Base-by-base conservation (phyloP, 140 eudicot species). In the Bidens hawaiensis region DNA sequence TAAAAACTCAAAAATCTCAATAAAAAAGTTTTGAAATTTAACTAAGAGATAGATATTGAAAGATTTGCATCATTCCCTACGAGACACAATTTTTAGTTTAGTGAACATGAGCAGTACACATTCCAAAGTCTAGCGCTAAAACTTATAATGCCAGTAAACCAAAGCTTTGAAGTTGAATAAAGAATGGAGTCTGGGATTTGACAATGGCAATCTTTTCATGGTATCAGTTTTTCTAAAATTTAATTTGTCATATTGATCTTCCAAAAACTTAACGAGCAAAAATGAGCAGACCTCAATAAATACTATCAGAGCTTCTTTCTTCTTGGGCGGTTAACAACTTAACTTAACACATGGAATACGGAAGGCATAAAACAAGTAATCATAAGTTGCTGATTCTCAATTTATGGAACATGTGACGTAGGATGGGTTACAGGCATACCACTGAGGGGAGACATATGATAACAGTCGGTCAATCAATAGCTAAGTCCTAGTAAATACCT, bases 161-260 rank as follows among this genome's bases (percentile, higher is more conserved):
- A 30, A 30, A 30, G 6, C 6, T 30, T 30, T 30, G 34, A 7
- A 30, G 4, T 7, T 30, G 24, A 17, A 18, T 47, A 17, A 47
- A 8, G 24, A 13, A 18, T 14, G 19, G 21, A 42, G 18, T 18
- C 48, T 1, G 18, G 18, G 48, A 42, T 14, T 3, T 18, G 21
- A 17, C 25, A 62, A 33, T 18, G 33, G 17, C 25, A 62, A 50
- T 43, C 41, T 11, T 25, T 25, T 15, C 25, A 34, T 19, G 12
- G 30, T 30, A 30, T 28, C 43, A 41, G 53, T 7, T 3, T 30
- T 40, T 46, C 14, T 47, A n/a, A n/a, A n/a, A 48, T 28, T 45
- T 27, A 6, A 17, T 28, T 42, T 28, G 17, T 64, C 69, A 28
- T 45, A 49, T 17, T 18, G 46, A 64, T 64, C 48, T 65, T 49